Evolutionary conservation across 352 stramenopile species (phyloP).

Genomic region (Aphanomyces astaci): DNA sequence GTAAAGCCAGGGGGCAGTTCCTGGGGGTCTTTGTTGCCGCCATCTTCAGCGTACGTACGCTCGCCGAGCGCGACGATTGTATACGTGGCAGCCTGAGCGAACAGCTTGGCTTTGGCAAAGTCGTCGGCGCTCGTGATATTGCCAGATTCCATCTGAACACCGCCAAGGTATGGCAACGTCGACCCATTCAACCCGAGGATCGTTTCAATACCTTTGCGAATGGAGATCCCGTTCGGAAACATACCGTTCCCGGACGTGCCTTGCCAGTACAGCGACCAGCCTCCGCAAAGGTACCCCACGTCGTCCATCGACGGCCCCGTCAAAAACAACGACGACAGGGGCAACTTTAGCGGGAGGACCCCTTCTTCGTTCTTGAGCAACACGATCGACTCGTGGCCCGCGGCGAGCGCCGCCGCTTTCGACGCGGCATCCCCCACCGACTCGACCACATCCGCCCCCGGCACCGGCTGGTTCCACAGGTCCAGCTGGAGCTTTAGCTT

Average conservation of each 20-base stretch:
- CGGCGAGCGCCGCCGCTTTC: not conserved
- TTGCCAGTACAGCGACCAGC: conserved; percentile 35
- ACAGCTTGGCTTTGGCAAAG: conserved; percentile 20
- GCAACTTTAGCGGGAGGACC: conserved; percentile 15
- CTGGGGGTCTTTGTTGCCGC: conserved; percentile 43
- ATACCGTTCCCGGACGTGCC: conserved; percentile 29
- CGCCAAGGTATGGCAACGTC: not conserved
- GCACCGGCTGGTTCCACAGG: conserved; percentile 2
- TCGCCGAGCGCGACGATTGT: conserved; percentile 28
- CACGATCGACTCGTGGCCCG: conserved; percentile 23
- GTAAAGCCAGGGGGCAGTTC: conserved; percentile 39
- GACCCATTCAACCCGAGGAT: conserved; percentile 11
- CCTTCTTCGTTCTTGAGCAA: conserved; percentile 24
- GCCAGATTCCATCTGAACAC: not conserved
- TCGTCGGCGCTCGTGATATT: conserved; percentile 17
- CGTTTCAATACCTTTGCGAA: conserved; percentile 29
- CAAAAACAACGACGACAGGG: conserved; percentile 15
- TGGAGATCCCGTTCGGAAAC: conserved; percentile 32
- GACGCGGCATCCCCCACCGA: not conserved
- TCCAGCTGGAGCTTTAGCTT: conserved; percentile 18
- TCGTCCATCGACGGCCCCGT: conserved; percentile 32
- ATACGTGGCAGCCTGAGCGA: conserved; percentile 27
- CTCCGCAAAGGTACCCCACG: conserved; percentile 32
- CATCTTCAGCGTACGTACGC: conserved; percentile 44
- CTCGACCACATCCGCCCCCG: not conserved